Evolutionary conservation across 345 rosid species (phyloP).

Genomic region (Turnera subulata): DNA sequence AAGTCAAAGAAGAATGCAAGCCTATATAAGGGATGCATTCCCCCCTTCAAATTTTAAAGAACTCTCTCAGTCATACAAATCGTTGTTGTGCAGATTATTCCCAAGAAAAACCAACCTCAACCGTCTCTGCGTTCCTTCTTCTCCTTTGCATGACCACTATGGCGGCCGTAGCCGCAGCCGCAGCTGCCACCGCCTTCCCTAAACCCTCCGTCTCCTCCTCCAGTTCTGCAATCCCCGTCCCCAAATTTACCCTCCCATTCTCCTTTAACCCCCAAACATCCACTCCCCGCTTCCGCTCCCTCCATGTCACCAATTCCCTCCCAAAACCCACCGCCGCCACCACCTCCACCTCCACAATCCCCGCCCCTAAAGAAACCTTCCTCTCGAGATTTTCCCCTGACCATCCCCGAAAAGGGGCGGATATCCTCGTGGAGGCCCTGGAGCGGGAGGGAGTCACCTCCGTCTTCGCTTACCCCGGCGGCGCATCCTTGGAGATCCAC

Average conservation of each 20-base stretch:
- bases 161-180: conserved; percentile 23
- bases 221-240: conserved; percentile 7
- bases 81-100: no score
- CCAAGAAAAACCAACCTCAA: no score
- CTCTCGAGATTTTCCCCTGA: conserved; percentile 48
- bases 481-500: conserved; percentile 98
- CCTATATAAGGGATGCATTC: no score
- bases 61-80: no score
- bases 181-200: conserved; percentile 8
- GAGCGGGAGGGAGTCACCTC: conserved; percentile 75
- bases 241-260: conserved; percentile 27
- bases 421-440: conserved; percentile 87
- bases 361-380: conserved; percentile 8
- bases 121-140: conserved; percentile 11
- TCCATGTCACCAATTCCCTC: conserved; percentile 30
- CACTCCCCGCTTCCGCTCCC: conserved; percentile 18
- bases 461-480: conserved; percentile 94
- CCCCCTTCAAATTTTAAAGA: no score
- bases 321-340: conserved; percentile 1
- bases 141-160: neutral
- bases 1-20: no score
- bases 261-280: conserved; percentile 11
- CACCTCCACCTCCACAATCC: no score
- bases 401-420: conserved; percentile 86
- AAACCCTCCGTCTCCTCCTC: conserved; percentile 10